phyloP scores from a whole-genome alignment of 129 eudicot species.

The Flaveria brownii region DNA sequence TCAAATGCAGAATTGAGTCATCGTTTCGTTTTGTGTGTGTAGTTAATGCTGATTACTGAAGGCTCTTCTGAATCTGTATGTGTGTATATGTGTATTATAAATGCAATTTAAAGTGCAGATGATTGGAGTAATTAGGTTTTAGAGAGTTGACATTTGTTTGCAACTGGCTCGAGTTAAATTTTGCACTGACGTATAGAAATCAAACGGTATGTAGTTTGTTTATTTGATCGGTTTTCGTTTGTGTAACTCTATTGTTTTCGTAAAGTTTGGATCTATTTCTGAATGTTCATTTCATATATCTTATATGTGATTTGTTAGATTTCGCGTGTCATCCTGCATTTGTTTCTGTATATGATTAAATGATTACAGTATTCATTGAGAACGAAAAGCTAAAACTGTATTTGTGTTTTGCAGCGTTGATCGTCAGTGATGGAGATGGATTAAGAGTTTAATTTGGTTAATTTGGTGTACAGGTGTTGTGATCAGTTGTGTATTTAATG shows the following conservation, averaged over 20 bases:
- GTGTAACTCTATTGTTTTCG: slow-evolving; percentile 11
- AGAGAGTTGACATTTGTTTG: slow-evolving; percentile 17
- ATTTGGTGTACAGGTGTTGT: slow-evolving; percentile 29
- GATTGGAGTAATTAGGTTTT: slow-evolving; percentile 30
- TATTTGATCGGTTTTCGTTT: neutral
- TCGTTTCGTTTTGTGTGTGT: neutral
- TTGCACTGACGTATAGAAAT: neutral
- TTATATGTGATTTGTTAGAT: neutral
- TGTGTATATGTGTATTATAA: slow-evolving; percentile 24
- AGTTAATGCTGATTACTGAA: slow-evolving; percentile 23
- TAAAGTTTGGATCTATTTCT: slow-evolving; percentile 26
- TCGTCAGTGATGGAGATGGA: slow-evolving; percentile 12
- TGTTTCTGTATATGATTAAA: neutral
- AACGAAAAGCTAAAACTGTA: neutral
- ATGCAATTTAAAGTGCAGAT: slow-evolving; percentile 14
- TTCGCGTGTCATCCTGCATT: slow-evolving; percentile 19
- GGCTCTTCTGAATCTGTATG: slow-evolving; percentile 19
- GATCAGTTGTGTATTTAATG: neutral
- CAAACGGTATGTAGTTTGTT: neutral
- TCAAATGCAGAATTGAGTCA: neutral
- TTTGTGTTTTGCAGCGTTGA: slow-evolving; percentile 32
- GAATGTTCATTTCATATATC: neutral
- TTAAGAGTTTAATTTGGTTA: slow-evolving; percentile 15
- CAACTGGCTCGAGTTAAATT: slow-evolving; percentile 6
- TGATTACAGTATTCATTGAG: neutral